phyloP scores from a whole-genome alignment of 1,284 basidiomycete genomes.

The Irpex lacteus region DNA sequence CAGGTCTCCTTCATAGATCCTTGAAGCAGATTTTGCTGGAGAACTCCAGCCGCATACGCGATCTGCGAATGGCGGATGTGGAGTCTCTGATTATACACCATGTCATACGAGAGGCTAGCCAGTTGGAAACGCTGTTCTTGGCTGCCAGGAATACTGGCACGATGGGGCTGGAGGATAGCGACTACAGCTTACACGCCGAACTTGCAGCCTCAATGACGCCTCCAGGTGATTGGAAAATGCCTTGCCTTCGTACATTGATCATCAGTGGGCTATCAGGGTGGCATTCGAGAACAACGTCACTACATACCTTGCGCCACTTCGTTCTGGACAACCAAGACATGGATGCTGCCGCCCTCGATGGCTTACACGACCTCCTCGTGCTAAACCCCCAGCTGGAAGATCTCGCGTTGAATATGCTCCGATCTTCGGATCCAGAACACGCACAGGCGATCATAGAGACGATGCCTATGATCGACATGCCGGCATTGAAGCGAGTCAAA shows the following conservation, averaged over 20 bases:
- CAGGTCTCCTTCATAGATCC: not conserved
- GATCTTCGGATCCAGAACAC: too few relatives aligned
- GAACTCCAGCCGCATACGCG: not conserved
- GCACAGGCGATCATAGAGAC: too few relatives aligned
- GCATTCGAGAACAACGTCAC: not conserved
- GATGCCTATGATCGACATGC: too few relatives aligned
- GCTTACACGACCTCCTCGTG: not conserved
- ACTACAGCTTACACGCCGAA: not conserved
- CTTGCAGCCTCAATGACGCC: too few relatives aligned
- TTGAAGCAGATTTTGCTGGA: not conserved
- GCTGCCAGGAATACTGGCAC: not conserved
- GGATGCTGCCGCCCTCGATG: not conserved
- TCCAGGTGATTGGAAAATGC: not conserved
- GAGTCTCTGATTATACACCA: not conserved
- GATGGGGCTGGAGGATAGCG: not conserved
- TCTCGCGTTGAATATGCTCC: not conserved
- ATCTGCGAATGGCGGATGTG: not conserved
- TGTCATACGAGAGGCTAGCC: not conserved
- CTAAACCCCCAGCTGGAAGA: not conserved
- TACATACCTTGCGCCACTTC: not conserved
- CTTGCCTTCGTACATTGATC: not conserved
- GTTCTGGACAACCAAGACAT: not conserved
- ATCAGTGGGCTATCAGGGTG: not conserved
- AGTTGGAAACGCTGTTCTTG: not conserved
- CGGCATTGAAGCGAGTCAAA: too few relatives aligned